Evolutionary conservation across 139 green algal species (phyloP).

Genomic region (Chlorella vulgaris): DNA sequence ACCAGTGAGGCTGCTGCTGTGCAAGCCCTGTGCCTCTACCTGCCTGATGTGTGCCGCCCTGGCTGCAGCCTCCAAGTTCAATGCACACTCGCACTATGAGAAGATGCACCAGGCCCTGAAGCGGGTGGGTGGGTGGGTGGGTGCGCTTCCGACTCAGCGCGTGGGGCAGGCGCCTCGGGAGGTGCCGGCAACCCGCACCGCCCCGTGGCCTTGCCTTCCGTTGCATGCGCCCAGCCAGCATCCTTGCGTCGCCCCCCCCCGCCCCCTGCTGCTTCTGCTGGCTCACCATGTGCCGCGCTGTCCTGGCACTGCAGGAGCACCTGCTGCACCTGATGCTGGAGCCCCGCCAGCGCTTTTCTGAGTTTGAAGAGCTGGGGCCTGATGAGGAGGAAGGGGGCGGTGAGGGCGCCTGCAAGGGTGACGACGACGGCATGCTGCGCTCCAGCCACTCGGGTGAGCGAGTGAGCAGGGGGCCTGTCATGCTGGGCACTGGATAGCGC

Average conservation of each 20-base stretch:
- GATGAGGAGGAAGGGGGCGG: conserved; percentile 8
- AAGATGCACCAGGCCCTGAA: conserved; percentile 68
- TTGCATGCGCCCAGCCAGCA: background rate
- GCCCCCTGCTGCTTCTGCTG: background rate
- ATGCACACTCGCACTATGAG: conserved; percentile 67
- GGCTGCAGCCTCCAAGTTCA: conserved; percentile 73
- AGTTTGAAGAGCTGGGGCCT: background rate
- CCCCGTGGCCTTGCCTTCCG: background rate
- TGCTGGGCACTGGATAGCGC: no score
- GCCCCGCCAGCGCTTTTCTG: conserved; percentile 7
- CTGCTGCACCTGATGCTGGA: conserved; percentile 51
- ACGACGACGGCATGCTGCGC: background rate
- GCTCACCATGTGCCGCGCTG: background rate
- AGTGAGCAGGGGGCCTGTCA: background rate
- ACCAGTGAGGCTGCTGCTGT: no score
- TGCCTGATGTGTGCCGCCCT: no score
- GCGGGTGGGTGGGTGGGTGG: background rate
- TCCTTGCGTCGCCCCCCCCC: background rate
- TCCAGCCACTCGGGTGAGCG: conserved; percentile 8
- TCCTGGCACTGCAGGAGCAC: conserved; percentile 49
- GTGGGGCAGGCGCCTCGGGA: no score
- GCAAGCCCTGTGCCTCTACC: no score
- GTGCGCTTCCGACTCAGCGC: background rate
- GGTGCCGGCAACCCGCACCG: background rate
- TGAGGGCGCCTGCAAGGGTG: background rate